Base-by-base conservation (phyloP, 176 grass and related monocot species). In the Tillandsia fasciculata region DNA sequence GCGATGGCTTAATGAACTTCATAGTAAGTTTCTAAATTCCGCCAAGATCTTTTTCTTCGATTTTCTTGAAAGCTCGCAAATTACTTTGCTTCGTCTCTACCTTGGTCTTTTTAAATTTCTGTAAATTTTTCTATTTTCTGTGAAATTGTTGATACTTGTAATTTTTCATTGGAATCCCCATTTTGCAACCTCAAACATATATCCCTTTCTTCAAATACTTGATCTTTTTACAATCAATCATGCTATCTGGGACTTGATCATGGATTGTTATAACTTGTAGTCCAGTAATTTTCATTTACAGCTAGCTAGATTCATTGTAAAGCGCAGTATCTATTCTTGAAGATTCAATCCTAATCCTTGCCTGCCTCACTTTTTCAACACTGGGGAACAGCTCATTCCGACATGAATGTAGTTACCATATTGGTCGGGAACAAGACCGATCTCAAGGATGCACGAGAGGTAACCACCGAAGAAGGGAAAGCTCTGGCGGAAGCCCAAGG, bases 381-480 rank as follows among this genome's bases (percentile, higher is more conserved):
- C 26, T 51, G 1, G 8, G 1, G 8, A 72, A 70, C 83, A 94
- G 90, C 77, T 66, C 86, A 94, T 73, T 94, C 90, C 0, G 90
- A 94, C 76, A 89, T 94, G 90, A 94, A 94, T 64, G 90, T 94
- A 0, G 83, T 94, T 52, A 94, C 83, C 22, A 94, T 89, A 58
- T 75, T 94, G 77, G 84, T 94, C 7, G 90, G 90, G 24, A 94
- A 94, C 75, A 94, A 94, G 65, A 84, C 73, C 0, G 90, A 94
- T 63, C 78, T 94, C 23, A 84, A 82, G 64, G 77, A 86, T 75
- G 83, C 73, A 6, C 76, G 86, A 26, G 86, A 87, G 74, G 90
- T 94, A 66, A 82, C 77, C 67, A 87, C 81, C 0, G 74, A 85
- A 1, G 90, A 94, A 74, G 90, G 90, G n/a, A 86, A 89, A 85